Evolutionary conservation across 805 yeast species (phyloP), one percentile per base, ranked within the genome.

Genomic region (Phaffomyces opuntiae): DNA sequence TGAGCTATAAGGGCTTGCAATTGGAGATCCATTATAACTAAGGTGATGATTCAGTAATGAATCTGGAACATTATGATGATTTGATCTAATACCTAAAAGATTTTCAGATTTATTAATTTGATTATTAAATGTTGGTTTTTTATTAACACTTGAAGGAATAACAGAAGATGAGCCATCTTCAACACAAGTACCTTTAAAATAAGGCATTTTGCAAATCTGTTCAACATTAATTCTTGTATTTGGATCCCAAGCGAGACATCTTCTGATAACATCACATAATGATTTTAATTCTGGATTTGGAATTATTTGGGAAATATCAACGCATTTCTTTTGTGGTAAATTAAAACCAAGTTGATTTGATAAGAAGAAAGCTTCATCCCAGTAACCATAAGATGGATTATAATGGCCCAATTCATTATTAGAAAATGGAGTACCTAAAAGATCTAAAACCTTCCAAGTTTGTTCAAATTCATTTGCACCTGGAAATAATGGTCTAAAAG

Each of bases 391-490:
- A 35, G 77, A 64, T 3, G 81, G 83, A 27, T 45, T 48, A 44
- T 61, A 59, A 24, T 51, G 48, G 8, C 49, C 57, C 31, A 57
- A 51, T 8, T 49, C 54, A 41, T 53, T 53, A 4, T 52, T 51
- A 13, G 65, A 56, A 29, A 66, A 63, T 0, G 98, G 98, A 7
- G 84, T 74, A 0, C 98, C 97, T 41, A 91, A 69, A 9, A 78
- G 69, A 49, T 77, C 74, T 47, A 87, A 62, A 8, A 87, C 81
- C 57, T 72, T 77, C 75, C 79, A 75, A 12, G 82, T 73, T 67
- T 90, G 97, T 58, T 90, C 96, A 42, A 81, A 56, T 58, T 86
- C 93, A 59, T 81, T 76, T 14, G 72, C 60, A 0, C 98, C 98
- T 0, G 96, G 95, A 57, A 91, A 87, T 32, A 90, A 68, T 1